Evolutionary conservation across 2,329 filamentous ascomycete species (phyloP).

Genomic region (Zalaria obscura): DNA sequence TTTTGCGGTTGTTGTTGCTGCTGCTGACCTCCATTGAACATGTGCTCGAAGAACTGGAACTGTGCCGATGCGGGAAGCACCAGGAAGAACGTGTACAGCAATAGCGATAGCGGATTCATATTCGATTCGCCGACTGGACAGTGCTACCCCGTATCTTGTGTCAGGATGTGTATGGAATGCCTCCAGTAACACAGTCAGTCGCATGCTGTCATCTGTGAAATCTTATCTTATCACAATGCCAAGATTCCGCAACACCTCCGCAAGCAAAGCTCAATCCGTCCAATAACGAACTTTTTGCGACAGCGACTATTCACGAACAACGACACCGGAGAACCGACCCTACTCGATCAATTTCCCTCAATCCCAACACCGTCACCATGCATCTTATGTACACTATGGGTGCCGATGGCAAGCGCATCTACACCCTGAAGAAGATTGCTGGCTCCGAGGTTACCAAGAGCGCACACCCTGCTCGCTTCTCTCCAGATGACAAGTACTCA

Average conservation of each 20-base stretch:
- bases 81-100: slow-evolving; percentile 41
- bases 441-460: slow-evolving; percentile 83
- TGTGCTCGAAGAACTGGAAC: slow-evolving; percentile 96
- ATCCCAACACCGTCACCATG: slow-evolving; percentile 29
- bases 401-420: slow-evolving; percentile 69
- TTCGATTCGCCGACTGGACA: no score
- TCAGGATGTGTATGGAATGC: neutral
- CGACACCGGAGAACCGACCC: neutral
- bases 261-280: neutral
- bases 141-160: neutral
- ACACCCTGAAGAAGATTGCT: slow-evolving; percentile 84
- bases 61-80: slow-evolving; percentile 52
- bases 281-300: neutral
- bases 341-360: neutral
- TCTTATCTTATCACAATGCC: neutral
- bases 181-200: neutral
- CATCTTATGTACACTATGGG: slow-evolving; percentile 81
- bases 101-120: slow-evolving; percentile 20
- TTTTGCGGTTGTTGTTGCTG: slow-evolving; percentile 56
- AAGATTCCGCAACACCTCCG: neutral
- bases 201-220: neutral
- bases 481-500: slow-evolving; percentile 97
- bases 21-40: slow-evolving; percentile 60
- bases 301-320: neutral
- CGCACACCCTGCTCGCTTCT: slow-evolving; percentile 91